Evolutionary conservation across 257 asterid species (phyloP).

Genomic region (Solanum sejunctum): DNA sequence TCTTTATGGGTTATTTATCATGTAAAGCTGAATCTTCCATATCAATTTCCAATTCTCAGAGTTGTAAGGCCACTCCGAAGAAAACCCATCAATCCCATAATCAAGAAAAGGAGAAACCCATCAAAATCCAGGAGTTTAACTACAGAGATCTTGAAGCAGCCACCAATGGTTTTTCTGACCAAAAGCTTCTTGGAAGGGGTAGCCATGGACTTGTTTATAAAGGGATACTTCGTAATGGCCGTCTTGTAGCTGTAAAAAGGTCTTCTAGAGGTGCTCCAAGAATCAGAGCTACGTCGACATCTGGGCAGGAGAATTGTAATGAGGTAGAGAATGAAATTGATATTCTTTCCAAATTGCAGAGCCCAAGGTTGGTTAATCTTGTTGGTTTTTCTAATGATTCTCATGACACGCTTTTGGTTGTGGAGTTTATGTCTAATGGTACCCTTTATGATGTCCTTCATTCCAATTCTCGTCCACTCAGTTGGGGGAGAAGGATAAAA

Average conservation of each 20-base stretch:
- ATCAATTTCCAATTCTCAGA: conserved; percentile 26
- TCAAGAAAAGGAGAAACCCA: conserved; percentile 22
- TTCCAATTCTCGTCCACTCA: conserved; percentile 40
- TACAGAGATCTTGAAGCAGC: conserved; percentile 71
- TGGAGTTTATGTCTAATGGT: conserved; percentile 82
- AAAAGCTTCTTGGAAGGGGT: conserved; percentile 64
- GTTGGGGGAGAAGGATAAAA: conserved; percentile 69
- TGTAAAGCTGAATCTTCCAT: conserved; percentile 70
- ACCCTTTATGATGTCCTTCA: conserved; percentile 69
- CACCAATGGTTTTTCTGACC: conserved; percentile 59
- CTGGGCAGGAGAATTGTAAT: conserved; percentile 29
- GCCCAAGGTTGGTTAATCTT: conserved; percentile 65
- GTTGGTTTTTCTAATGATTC: conserved; percentile 47
- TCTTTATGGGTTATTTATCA: conserved; percentile 73
- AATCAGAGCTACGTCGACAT: conserved; percentile 9
- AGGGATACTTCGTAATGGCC: conserved; percentile 60
- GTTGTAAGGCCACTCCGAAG: conserved; percentile 17
- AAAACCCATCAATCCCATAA: conserved; percentile 8
- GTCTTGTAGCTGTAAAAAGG: conserved; percentile 64
- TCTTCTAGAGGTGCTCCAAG: conserved; percentile 34
- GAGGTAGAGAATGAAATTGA: conserved; percentile 77
- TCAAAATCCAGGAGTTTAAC: conserved; percentile 53
- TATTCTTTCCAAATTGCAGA: conserved; percentile 46
- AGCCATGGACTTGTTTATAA: conserved; percentile 83
- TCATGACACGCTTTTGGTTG: conserved; percentile 54